These are phyloP conservation scores for Cornus controversa DNA, from an alignment of 148 eudicot genomes.

Conservation along the genomic window DNA sequence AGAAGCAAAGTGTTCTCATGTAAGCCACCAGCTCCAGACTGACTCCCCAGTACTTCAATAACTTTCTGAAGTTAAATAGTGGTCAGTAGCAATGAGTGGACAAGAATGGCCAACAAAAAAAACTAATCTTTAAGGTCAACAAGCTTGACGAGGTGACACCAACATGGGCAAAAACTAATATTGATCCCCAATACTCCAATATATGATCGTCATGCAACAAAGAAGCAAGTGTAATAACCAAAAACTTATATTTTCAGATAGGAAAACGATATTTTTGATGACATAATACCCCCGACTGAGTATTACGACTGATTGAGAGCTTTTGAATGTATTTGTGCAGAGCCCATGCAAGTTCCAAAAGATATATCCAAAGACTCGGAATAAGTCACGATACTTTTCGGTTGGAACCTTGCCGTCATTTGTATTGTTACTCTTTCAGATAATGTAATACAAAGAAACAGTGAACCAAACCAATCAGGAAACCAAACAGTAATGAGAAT, in stretches of 20 bases:
- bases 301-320: too few species aligned
- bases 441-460: background rate
- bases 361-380: too few species aligned
- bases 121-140: conserved; percentile 4
- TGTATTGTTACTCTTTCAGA: background rate
- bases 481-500: too few species aligned
- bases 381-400: too few species aligned
- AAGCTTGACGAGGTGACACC: background rate
- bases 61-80: conserved; percentile 51
- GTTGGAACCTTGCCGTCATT: too few species aligned
- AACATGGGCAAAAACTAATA: background rate
- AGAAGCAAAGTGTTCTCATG: conserved; percentile 93
- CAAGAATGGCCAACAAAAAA: conserved; percentile 4
- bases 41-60: conserved; percentile 58
- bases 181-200: background rate
- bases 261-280: too few species aligned
- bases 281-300: too few species aligned
- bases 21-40: conserved; percentile 78
- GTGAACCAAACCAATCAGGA: background rate
- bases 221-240: background rate
- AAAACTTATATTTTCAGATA: background rate
- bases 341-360: too few species aligned
- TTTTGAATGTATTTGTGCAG: too few species aligned
- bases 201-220: background rate
- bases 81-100: conserved; percentile 5